Evolutionary conservation across 768 basidiomycete genomes (phyloP).

Genomic region (Boletus vinaceobasis): DNA sequence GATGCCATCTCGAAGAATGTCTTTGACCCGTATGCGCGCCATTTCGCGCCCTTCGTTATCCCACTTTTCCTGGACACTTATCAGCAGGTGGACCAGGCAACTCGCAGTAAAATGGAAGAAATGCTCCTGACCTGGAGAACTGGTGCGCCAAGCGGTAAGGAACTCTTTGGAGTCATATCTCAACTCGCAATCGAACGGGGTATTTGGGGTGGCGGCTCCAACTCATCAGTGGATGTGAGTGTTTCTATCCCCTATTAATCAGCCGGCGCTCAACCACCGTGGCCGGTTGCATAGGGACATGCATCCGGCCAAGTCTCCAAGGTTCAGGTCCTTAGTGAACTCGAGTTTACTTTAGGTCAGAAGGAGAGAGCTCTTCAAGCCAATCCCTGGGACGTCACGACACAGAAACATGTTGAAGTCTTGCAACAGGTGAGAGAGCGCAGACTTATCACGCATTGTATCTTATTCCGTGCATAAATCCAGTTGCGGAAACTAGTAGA

Average conservation of each 20-base stretch:
- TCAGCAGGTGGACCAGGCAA: conserved; percentile 75
- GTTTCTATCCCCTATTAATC: background rate
- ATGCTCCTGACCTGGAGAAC: conserved; percentile 95
- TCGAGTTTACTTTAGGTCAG: conserved; percentile 77
- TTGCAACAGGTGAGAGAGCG: conserved; percentile 67
- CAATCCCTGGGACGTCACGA: conserved; percentile 68
- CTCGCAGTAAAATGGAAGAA: conserved; percentile 95
- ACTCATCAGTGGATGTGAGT: conserved; percentile 39
- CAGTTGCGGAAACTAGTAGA: conserved; percentile 73
- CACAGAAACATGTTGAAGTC: conserved; percentile 71
- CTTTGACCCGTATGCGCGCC: conserved; percentile 85
- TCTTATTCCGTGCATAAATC: conserved; percentile 4
- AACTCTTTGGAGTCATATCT: conserved; percentile 79
- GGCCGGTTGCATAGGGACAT: conserved; percentile 30
- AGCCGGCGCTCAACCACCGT: background rate
- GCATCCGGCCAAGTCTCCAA: conserved; percentile 56
- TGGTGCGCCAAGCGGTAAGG: conserved; percentile 73
- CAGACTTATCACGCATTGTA: background rate
- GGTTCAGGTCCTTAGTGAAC: conserved; percentile 76
- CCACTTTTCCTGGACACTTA: conserved; percentile 87
- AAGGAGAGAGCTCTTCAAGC: conserved; percentile 71
- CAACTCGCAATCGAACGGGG: conserved; percentile 84
- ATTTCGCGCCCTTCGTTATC: conserved; percentile 79
- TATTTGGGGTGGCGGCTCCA: conserved; percentile 65
- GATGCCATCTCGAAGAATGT: conserved; percentile 98